A percentile compares a stretch with the other conserved stretches of the same genome.
Evolutionary conservation across 352 stramenopile genomes (phyloP).

Genomic region (Pythium brassicae): DNA sequence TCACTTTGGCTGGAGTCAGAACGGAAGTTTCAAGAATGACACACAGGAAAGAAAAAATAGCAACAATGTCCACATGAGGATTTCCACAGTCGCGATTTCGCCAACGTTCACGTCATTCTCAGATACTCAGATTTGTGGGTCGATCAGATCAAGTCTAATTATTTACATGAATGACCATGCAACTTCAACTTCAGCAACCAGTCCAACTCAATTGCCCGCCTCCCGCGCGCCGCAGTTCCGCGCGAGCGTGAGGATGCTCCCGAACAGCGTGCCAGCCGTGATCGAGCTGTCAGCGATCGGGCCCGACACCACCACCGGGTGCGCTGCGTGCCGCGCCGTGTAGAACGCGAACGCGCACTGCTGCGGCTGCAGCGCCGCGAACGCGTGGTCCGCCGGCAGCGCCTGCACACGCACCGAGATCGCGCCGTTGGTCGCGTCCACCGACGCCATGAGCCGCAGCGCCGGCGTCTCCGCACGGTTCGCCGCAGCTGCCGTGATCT

Average conservation of each 20-base stretch:
- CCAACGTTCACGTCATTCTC: no score
- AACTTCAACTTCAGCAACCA: conserved; percentile 1
- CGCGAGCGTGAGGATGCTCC: conserved; percentile 65
- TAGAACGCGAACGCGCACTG: conserved; percentile 80
- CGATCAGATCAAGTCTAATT: neutral
- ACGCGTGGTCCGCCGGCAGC: conserved; percentile 37
- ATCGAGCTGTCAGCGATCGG: conserved; percentile 73
- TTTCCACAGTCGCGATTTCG: no score
- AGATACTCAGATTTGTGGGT: no score
- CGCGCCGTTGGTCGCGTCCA: conserved; percentile 39
- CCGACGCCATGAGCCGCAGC: conserved; percentile 52
- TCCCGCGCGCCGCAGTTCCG: conserved; percentile 64
- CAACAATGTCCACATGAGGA: no score
- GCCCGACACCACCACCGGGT: conserved; percentile 77
- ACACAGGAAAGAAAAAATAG: no score
- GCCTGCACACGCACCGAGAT: conserved; percentile 52
- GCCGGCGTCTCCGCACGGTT: conserved; percentile 24
- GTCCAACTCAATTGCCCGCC: conserved; percentile 6
- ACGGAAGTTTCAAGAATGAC: no score
- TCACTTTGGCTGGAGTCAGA: no score
- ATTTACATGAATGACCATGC: neutral
- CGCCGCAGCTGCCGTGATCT: conserved; percentile 22
- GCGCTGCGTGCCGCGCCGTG: conserved; percentile 62
- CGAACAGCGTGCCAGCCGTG: conserved; percentile 76
- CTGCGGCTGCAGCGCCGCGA: conserved; percentile 55